Evolutionary conservation across 2,329 filamentous ascomycete genomes (phyloP), one percentile per base, ranked within the genome.

Genomic region (Phaeoacremonium minimum): DNA sequence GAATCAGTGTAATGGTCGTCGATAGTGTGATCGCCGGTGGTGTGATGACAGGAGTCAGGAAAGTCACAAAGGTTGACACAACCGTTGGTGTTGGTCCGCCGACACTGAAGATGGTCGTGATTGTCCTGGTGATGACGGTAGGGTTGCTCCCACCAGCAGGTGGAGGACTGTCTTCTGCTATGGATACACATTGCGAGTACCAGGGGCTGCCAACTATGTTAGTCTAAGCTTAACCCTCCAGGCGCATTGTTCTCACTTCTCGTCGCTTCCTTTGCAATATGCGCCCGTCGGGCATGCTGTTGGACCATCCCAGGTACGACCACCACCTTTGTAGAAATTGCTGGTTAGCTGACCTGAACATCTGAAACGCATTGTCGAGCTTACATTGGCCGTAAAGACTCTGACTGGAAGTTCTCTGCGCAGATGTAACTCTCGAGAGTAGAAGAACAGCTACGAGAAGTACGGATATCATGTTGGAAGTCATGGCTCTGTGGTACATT

Each of bases 101-200:
- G 14, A 47, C 40, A 18, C 38, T 50, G 43, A 51, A 37, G 15
- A 45, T 35, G 6, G 50, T 50, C 17, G 44, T 49, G 16, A 50
- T 18, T 4, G 42, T 50, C 19, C 39, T 28, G 14, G 41, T 46
- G n/a, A 40, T 41, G 30, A 35, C 37, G 11, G 30, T 9, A 33
- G 14, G 29, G 18, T 19, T 26, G 29, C 22, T 15, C n/a, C 17
- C 15, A 7, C 14, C 18, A 18, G 8, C 18, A 31, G 13, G 5
- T 17, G 22, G 7, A 31, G 12, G 4, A 19, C 42, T 28, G 35
- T 29, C 26, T 16, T 28, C 31, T 6, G 30, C 43, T 14, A 39
- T 41, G 11, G 48, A 32, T 8, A 51, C 45, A 28, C 50, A 52
- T 28, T 52, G 50, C 13, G 40, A 40, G 36, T 51, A 52, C 43